These are phyloP conservation scores for Ogataea corticis DNA, from an alignment of 805 yeast species.

Conservation along the genomic window DNA sequence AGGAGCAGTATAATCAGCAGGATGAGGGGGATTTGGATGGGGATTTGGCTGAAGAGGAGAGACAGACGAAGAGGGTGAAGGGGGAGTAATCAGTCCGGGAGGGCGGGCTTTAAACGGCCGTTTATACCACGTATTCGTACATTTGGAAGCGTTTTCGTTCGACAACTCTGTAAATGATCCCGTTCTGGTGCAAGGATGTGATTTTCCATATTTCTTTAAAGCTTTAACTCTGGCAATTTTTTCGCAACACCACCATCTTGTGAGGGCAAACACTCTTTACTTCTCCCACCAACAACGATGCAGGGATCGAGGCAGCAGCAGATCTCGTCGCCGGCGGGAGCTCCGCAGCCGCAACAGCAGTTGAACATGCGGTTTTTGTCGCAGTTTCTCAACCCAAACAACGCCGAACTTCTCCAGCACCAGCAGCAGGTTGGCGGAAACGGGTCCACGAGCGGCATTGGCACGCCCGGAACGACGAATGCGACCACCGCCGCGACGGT, in stretches of 20 bases:
- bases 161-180: neutral
- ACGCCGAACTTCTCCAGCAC: conserved; percentile 22
- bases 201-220: neutral
- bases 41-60: neutral
- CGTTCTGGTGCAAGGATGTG: neutral
- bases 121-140: no score
- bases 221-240: no score
- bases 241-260: neutral
- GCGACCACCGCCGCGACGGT: conserved; percentile 20
- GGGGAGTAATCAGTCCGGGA: neutral
- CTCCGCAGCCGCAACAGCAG: conserved; percentile 21
- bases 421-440: conserved; percentile 11
- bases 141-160: neutral
- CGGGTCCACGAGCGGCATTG: conserved; percentile 5
- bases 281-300: conserved; percentile 1
- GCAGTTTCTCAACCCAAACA: conserved; percentile 26
- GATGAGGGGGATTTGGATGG: conserved; percentile 29
- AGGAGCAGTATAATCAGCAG: conserved; percentile 28
- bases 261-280: neutral
- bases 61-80: conserved; percentile 15
- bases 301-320: conserved; percentile 18
- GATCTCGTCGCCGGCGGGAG: conserved; percentile 17
- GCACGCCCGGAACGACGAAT: conserved; percentile 12
- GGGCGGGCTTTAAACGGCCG: no score
- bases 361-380: conserved; percentile 28